Evolutionary conservation across 495 filamentous ascomycete genomes (phyloP), one percentile per base, ranked within the genome.

Genomic region (Friedmanniomyces endolithicus): DNA sequence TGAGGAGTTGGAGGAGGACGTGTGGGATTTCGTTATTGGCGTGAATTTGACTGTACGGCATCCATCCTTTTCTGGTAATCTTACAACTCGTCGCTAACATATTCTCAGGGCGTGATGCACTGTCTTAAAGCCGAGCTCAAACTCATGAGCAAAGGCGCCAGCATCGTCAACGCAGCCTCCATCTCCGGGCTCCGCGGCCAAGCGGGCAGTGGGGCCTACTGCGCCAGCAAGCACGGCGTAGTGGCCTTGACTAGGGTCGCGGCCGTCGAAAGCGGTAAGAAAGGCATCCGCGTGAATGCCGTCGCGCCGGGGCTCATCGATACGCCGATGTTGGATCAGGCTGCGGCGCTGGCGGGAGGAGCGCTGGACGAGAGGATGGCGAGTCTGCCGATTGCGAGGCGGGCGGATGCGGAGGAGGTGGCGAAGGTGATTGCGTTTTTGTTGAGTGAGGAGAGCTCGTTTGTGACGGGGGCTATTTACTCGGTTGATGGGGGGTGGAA

Each of bases 121-220:
- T 60, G 59, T 31, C 45, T 67, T 14, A 54, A 54, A 27, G 56
- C 58, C 20, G 53, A 68, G 51, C 22, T 67, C 0, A 31, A 54
- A 17, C 6, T 52, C 41, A 57, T 63, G 57, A 11, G 34, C 11
- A 17, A 16, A 1, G 58, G 52, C 11, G 61, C 59, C 2, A 52
- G 39, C 33, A 80, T 84, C 61, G 80, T 84, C n/a, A 81, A 78
- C 66, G 77, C 76, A 19, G 67, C 73, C 12, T 77, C 75, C 52
- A 71, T 78, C 31, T 72, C 75, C 20, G 81, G 80, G 0, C 24
- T 82, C 14, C 65, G 65, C 50, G 81, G 80, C 55, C 66, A 65
- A 59, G 46, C 71, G 11, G 68, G 71, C 23, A 66, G 71, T 63
- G 71, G 69, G 7, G 73, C 76, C 24, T 84, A 84, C 65, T 70